Base-by-base conservation (phyloP, 2,329 filamentous ascomycete genomes). In the Blastomyces parvus region DNA sequence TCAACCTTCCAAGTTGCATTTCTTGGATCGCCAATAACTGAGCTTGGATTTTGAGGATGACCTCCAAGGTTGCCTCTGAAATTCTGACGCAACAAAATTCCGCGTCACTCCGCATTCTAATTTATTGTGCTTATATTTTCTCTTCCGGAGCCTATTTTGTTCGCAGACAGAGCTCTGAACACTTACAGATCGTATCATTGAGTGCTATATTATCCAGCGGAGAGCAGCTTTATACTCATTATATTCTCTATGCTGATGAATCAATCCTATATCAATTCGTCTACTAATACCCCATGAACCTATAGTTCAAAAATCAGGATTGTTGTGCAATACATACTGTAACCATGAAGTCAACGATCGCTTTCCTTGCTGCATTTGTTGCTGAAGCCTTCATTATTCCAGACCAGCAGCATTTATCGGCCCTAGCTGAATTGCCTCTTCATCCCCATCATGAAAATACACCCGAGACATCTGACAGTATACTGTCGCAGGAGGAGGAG, bases 331-430 rank as follows among this genome's bases (percentile, higher is more conserved):
- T n/a, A n/a, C 4, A 4, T 30, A 30, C 27, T 30, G 33, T 19
- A 36, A 38, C 60, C 55, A 84, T 83, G 81, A 82, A 78, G 74
- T 73, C 81, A 70, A 70, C 72, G 56, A 71, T 74, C 60, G 65
- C 81, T 48, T 70, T 82, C 67, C 74, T 80, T 65, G 72, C 82
- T 33, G 76, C 78, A 62, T 77, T 79, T 17, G 68, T 82, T 62
- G 72, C 75, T 65, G 73, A 79, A 58, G 81, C 80, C 59, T 75
- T 83, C 63, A 79, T 83, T 57, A 74, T 83, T 62, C 80, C 81
- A 27, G 73, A 79, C 59, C 76, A 81, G 65, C 71, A 80, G 64
- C 73, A 81, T 59, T 75, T 82, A 65, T 72, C 60, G 67, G 76
- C 61, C 17, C 19, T 60, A 7, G 42, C 40, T 17, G 59, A 65